phyloP scores from a whole-genome alignment of 768 basidiomycete species.

The Russula olivacea region DNA sequence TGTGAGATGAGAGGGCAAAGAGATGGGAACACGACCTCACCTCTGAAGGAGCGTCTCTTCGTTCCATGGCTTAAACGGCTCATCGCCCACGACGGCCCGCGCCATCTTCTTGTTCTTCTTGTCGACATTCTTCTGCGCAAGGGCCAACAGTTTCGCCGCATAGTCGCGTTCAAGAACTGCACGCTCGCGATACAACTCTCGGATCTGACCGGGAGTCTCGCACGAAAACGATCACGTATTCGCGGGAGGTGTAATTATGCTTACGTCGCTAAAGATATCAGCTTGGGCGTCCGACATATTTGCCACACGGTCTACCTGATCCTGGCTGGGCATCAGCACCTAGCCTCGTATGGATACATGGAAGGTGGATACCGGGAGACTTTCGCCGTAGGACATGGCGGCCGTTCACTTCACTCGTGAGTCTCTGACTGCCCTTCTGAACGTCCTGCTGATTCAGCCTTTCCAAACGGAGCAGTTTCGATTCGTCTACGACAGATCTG shows the following conservation, averaged over 20 bases:
- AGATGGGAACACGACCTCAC: conserved; percentile 32
- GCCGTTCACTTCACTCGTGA: not conserved
- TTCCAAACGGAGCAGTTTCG: not conserved
- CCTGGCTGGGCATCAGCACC: conserved; percentile 8
- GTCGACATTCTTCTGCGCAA: conserved; percentile 63
- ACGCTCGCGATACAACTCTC: conserved; percentile 65
- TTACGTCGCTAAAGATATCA: conserved; percentile 21
- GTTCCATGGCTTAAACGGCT: conserved; percentile 58
- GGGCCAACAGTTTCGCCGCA: conserved; percentile 58
- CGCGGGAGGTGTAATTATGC: not conserved
- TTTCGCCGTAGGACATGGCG: conserved; percentile 25
- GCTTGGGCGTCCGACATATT: conserved; percentile 24
- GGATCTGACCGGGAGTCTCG: conserved; percentile 43
- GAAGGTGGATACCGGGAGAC: conserved; percentile 20
- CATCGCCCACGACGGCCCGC: conserved; percentile 55
- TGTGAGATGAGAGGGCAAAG: not conserved
- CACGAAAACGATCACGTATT: not conserved
- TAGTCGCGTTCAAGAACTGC: conserved; percentile 73
- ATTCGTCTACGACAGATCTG: not conserved
- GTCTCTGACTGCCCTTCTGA: not conserved
- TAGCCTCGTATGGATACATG: conserved; percentile 9
- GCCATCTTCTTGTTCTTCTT: conserved; percentile 58
- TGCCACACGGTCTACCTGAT: conserved; percentile 27
- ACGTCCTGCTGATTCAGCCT: conserved; percentile 3
- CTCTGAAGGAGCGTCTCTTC: conserved; percentile 49